Percentiles rank a stretch among this genome's conserved stretches.
phyloP scores from a whole-genome alignment of 768 basidiomycete genomes.

The Pleurotus ostreatus region DNA sequence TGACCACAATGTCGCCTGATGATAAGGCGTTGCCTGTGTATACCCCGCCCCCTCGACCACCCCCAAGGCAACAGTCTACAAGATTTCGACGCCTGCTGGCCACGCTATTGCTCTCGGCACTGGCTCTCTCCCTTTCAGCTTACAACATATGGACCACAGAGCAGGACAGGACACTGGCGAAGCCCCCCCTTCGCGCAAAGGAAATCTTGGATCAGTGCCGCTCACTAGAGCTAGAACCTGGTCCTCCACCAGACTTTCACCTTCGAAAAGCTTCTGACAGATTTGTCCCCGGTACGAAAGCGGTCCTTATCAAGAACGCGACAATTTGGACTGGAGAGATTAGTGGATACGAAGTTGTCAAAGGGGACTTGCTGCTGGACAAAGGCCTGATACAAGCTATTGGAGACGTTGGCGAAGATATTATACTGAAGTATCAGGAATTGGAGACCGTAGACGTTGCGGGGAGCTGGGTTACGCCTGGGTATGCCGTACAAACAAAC shows the following conservation, averaged over 20 bases:
- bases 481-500: conserved; percentile 46
- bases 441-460: conserved; percentile 55
- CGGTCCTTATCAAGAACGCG: conserved; percentile 70
- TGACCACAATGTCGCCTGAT: conserved; percentile 5
- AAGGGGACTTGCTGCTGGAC: conserved; percentile 67
- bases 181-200: conserved; percentile 20
- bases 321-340: conserved; percentile 60
- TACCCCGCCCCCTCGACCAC: background rate
- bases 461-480: conserved; percentile 68
- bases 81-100: conserved; percentile 8
- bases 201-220: conserved; percentile 45
- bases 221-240: conserved; percentile 46
- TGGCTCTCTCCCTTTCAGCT: background rate
- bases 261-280: conserved; percentile 55
- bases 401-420: conserved; percentile 44
- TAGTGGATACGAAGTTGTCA: conserved; percentile 49
- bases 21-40: conserved; percentile 6
- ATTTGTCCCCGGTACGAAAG: conserved; percentile 59
- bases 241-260: conserved; percentile 28
- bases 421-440: conserved; percentile 36
- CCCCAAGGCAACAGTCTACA: background rate
- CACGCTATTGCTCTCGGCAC: background rate
- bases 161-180: background rate
- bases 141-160: background rate
- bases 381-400: conserved; percentile 58